A percentile compares a stretch with the other conserved stretches of the same genome.
Evolutionary conservation across 2,329 filamentous ascomycete species (phyloP).

Genomic region (Neofusicoccum cordaticola): DNA sequence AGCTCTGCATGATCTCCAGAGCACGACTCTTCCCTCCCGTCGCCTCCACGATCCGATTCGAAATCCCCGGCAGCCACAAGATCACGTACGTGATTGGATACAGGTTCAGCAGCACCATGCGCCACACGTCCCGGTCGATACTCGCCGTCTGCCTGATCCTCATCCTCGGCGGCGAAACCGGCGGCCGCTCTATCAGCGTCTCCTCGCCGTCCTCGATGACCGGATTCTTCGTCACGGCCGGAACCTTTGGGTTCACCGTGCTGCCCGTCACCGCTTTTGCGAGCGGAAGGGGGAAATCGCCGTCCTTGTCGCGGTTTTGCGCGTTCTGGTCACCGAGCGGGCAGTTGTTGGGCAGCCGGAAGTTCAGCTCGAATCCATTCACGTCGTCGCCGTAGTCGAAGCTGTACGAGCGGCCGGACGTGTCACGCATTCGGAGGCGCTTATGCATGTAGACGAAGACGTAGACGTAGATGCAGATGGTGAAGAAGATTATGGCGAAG

Average conservation of each 20-base stretch:
- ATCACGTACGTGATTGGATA: slow-evolving; percentile 36
- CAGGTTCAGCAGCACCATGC: slow-evolving; percentile 33
- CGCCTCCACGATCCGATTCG: slow-evolving; percentile 24
- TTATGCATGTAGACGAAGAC: slow-evolving; percentile 37
- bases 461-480: slow-evolving; percentile 43
- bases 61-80: slow-evolving; percentile 33
- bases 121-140: slow-evolving; percentile 23
- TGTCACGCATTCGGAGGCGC: slow-evolving; percentile 4
- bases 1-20: slow-evolving; percentile 23
- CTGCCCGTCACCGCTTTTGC: no score
- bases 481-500: slow-evolving; percentile 43
- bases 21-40: slow-evolving; percentile 3
- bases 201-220: background rate
- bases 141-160: background rate
- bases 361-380: slow-evolving; percentile 13
- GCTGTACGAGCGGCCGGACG: background rate
- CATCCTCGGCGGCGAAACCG: background rate
- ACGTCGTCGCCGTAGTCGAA: background rate
- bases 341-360: background rate
- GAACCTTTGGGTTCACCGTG: background rate
- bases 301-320: background rate
- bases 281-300: background rate
- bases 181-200: background rate
- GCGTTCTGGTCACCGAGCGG: background rate
- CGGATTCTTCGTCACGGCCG: background rate